Evolutionary conservation across 1,284 basidiomycete genomes (phyloP), one percentile per base, ranked within the genome.

Genomic region (Cutaneotrichosporon sp.): DNA sequence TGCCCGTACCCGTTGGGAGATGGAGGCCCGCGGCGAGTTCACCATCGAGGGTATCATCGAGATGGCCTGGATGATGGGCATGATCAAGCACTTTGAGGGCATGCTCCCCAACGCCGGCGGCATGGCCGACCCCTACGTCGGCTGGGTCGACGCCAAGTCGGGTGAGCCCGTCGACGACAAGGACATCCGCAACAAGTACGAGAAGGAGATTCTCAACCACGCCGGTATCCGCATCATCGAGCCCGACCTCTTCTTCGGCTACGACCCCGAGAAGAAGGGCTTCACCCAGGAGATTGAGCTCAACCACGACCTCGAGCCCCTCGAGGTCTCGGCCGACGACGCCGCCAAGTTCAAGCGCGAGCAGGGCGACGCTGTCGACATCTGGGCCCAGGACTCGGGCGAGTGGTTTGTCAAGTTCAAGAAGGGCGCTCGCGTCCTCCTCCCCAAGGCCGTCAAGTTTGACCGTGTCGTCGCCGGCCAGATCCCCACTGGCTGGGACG

Each of bases 11-110:
- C 88, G 95, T 69, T 99, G 95, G 95, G 95, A 99, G 83, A 97
- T 97, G 92, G 95, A 97, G 79, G 93, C 92, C 52, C 84, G 87
- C 54, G 93, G 94, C 36, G 87, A 94, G 75, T 90, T 97, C 80
- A 94, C 93, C 8, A 95, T 98, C 72, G 91, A 97, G 80, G 95
- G 95, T 50, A 92, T 91, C 75, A 97, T 99, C 72, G 95, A 99
- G 83, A 95, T 99, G 89, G 95, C 95, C 16, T 99, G 95, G 94
- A 90, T 97, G 81, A 98, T 97, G 91, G 95, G 97, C 50, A 87
- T 87, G 81, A 97, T 98, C 86, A 97, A 95, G 82, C 93, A 98
- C 83, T 94, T 97, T 78, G 92, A 99, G 71, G 97, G 95, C 22
- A 91, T 91, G 64, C 86, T 99, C 73, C 95, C 97, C 82, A 88